These are phyloP conservation scores for Abrus pulchellus DNA, from an alignment of 306 rosid species.

Conservation along the genomic window DNA sequence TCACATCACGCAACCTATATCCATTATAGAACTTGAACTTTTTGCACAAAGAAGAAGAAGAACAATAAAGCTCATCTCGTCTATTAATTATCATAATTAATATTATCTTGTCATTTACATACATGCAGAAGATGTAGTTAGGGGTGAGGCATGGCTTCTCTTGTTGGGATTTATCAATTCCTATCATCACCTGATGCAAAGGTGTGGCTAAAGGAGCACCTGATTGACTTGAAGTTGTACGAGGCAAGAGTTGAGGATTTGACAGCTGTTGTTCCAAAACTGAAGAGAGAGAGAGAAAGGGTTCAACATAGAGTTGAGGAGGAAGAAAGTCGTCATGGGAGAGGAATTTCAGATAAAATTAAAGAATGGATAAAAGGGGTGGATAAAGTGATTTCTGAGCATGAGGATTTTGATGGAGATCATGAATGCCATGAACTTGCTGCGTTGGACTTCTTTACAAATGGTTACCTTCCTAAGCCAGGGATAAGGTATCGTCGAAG, in stretches of 20 bases:
- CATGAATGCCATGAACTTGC: neutral
- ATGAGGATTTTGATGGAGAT: neutral
- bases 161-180: neutral
- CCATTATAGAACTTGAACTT: too few species aligned
- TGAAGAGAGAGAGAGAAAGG: neutral
- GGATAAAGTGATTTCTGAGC: neutral
- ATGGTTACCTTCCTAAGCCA: constrained; percentile 17
- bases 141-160: constrained; percentile 7
- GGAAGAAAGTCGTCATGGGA: constrained; percentile 6
- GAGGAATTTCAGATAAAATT: neutral
- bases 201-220: neutral
- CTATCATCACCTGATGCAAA: neutral
- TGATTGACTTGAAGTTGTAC: neutral
- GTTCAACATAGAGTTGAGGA: neutral
- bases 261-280: neutral
- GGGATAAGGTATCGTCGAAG: constrained; percentile 11
- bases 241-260: neutral
- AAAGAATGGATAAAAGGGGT: neutral
- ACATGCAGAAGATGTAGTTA: constrained; percentile 12
- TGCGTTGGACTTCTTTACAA: neutral
- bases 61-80: too few species aligned
- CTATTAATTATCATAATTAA: neutral
- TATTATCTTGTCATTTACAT: neutral
- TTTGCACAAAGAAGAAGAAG: neutral
- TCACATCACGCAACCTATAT: too few species aligned